Evolutionary conservation across 2,329 filamentous ascomycete genomes (phyloP), one percentile per base, ranked within the genome.

Genomic region (Penicillium italicum): DNA sequence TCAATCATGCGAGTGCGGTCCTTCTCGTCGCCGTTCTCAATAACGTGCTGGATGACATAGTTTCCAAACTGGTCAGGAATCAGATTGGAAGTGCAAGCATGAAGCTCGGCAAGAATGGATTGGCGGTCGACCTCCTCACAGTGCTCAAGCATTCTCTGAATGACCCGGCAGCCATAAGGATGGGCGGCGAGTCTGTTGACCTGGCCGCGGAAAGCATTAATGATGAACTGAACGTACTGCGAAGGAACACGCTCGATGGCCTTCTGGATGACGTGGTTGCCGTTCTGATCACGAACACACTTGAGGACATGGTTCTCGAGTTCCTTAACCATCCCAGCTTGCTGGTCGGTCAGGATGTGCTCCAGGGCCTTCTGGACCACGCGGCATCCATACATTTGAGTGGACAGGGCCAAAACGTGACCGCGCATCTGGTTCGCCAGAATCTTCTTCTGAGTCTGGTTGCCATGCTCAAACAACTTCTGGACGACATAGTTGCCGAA

Each of bases 401-500:
- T 79, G 0, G 92, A 96, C 49, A 99, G 77, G 31, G 86, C 83
- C 43, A 89, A 77, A 12, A 97, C 85, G 68, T 92, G 89, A 7
- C 89, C 89, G 71, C 88, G 90, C 91, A 97, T 97, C 72, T 89
- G 86, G 60, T 86, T 85, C 0, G 91, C 91, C 40, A 99, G 76
- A 2, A 89, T 82, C 73, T 88, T 91, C 78, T 99, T 99, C 76
- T 99, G 94, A 0, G 87, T 83, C 73, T 96, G 92, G 64, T 91
- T 95, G 37, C 94, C 93, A 71, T 97, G 91, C 71, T 97, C 93
- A 60, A 97, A 97, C 70, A 97, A 87, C 72, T 97, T 97, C 69
- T 99, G 94, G 37, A 97, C 92, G 34, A 99, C 94, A 69, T 97
- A 99, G 73, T 99, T 99, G 51, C 94, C 94, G 69, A 97, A 99